Evolutionary conservation across 441 rosid species (phyloP), one percentile per base, ranked within the genome.

Genomic region (Aquilaria agallochum): DNA sequence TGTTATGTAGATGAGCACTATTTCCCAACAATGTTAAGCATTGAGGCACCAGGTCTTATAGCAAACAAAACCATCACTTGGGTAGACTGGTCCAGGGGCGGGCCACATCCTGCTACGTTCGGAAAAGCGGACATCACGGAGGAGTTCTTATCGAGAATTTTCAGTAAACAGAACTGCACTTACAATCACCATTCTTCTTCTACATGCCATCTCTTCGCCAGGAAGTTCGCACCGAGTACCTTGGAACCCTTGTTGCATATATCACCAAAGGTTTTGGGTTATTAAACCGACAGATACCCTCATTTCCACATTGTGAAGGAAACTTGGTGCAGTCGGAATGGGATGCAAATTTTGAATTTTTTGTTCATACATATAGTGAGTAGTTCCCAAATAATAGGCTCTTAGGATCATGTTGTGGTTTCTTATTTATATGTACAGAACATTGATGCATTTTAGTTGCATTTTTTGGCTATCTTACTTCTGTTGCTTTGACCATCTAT

Each of bases 61-160:
- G 99, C 97, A 8, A 94, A 94, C 59, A 73, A 96, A 70, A 91
- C 93, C 81, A 12, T 87, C 53, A 91, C 99, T 0, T 91, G 95
- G 95, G 95, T 84, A 40, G 99, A 94, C 72, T 94, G 99, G 99
- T 90, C 99, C 0, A 79, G 99, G 53, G 99, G 99, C 0, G 97
- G 99, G 0, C 68, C 96, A 52, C 99, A 91, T 75, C 99, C 99
- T 0, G 99, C 96, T 34, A 91, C 97, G 1, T 95, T 89, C 36
- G 97, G 96, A 58, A 42, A 80, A 62, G 70, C 78, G 0, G 97
- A 91, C 65, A 67, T 95, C 52, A 84, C 83, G 0, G 90, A 74
- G 62, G 84, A 73, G n/a, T 90, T 93, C 63, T 80, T 93, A 72
- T 63, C 12, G 63, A 78, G 59, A 69, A 50, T 93, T 13, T 59